These are phyloP conservation scores for Pyrenochaeta sp. DNA, from an alignment of 2,329 filamentous ascomycete genomes.

Conservation along the genomic window DNA sequence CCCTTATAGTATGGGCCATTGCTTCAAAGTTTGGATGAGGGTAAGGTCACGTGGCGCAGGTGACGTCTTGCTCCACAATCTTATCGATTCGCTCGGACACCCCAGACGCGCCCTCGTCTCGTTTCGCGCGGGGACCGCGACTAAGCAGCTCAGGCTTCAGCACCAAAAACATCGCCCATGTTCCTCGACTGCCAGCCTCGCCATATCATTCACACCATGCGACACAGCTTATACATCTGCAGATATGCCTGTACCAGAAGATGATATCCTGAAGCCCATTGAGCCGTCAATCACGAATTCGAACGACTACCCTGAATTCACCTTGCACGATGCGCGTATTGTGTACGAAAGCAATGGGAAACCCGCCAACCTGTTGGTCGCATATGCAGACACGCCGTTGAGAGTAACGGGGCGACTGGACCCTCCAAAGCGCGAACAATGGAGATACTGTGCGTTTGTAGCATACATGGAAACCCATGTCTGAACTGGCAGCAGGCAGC, in stretches of 20 bases:
- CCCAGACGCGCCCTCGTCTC: too few relatives aligned
- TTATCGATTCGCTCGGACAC: too few relatives aligned
- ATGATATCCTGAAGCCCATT: constrained; percentile 51
- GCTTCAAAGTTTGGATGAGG: too few relatives aligned
- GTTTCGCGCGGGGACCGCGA: too few relatives aligned
- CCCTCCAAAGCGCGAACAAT: constrained; percentile 30
- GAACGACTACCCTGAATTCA: constrained; percentile 68
- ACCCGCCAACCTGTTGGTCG: constrained; percentile 67
- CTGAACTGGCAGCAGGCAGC: neutral
- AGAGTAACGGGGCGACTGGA: constrained; percentile 67
- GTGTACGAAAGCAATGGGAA: constrained; percentile 60
- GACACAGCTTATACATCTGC: constrained; percentile 1
- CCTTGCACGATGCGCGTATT: constrained; percentile 68
- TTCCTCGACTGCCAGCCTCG: too few relatives aligned
- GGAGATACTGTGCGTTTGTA: constrained; percentile 36
- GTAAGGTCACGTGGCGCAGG: too few relatives aligned
- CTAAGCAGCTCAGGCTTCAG: too few relatives aligned
- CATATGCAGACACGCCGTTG: constrained; percentile 67
- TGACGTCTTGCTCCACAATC: too few relatives aligned
- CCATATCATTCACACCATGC: constrained; percentile 10
- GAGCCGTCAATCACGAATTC: constrained; percentile 49
- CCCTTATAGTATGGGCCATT: too few relatives aligned
- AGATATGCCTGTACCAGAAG: constrained; percentile 40
- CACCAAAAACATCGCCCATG: neutral
- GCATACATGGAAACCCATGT: neutral